These are phyloP conservation scores for Ogataea populi-albae DNA, from an alignment of 805 yeast species.

Conservation along the genomic window DNA sequence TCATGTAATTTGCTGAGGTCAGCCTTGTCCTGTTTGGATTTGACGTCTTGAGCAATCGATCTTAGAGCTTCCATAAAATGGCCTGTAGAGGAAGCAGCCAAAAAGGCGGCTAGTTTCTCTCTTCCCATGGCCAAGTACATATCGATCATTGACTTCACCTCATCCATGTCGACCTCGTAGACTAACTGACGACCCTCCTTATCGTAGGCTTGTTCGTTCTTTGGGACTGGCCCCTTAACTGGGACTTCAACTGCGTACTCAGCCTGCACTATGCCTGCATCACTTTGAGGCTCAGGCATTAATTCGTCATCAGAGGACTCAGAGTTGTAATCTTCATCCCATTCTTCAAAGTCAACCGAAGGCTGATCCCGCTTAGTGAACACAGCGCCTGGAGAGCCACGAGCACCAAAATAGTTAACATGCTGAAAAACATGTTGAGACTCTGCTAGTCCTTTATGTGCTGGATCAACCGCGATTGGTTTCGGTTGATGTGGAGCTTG, in stretches of 20 bases:
- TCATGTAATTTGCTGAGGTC: conserved; percentile 9
- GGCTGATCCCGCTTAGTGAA: no score
- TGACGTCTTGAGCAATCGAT: conserved; percentile 15
- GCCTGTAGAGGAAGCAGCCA: conserved; percentile 26
- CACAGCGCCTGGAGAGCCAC: no score
- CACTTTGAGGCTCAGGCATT: conserved; percentile 1
- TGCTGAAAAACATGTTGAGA: no score
- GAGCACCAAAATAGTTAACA: no score
- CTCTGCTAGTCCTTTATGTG: no score
- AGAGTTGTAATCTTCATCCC: conserved; percentile 4
- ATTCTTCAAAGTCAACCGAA: no score
- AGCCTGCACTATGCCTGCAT: conserved; percentile 4
- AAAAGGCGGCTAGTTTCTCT: conserved; percentile 27
- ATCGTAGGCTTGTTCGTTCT: conserved; percentile 21
- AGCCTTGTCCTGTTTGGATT: conserved; percentile 8
- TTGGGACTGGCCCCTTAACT: conserved; percentile 25
- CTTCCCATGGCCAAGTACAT: conserved; percentile 24
- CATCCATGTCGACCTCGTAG: conserved; percentile 26
- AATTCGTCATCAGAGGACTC: conserved; percentile 7
- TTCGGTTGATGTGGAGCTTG: no score
- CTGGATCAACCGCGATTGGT: no score
- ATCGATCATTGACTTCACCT: conserved; percentile 21
- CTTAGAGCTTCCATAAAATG: conserved; percentile 26
- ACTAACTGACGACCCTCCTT: conserved; percentile 18
- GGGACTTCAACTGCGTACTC: conserved; percentile 20